These are phyloP conservation scores for Colletotrichum somersetense DNA, from an alignment of 2,329 filamentous ascomycete species.

Conservation along the genomic window DNA sequence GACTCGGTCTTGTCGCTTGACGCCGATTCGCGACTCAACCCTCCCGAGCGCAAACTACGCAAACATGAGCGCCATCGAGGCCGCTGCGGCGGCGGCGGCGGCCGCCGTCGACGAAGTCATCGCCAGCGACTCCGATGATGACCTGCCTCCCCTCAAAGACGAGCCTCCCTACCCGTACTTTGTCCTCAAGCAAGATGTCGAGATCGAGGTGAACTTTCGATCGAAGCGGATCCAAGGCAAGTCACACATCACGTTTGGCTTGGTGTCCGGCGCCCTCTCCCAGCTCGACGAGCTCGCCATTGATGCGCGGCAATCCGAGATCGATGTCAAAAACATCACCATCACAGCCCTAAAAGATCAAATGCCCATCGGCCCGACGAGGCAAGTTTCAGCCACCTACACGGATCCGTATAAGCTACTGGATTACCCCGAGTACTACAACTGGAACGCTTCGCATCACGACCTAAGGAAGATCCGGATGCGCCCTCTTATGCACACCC, in stretches of 20 bases:
- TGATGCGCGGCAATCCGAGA: conserved; percentile 72
- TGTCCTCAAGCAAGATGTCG: conserved; percentile 86
- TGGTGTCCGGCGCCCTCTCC: conserved; percentile 61
- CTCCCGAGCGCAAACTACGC: conserved; percentile 31
- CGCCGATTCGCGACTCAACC: conserved; percentile 22
- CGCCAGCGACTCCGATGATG: conserved; percentile 47
- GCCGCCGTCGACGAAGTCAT: conserved; percentile 35
- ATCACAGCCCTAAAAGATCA: conserved; percentile 57
- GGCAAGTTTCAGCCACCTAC: conserved; percentile 60
- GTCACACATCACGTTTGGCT: conserved; percentile 83
- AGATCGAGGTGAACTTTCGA: conserved; percentile 89
- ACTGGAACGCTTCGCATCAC: conserved; percentile 79
- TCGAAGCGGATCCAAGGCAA: conserved; percentile 80
- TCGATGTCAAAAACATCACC: conserved; percentile 66
- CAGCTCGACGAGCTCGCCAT: conserved; percentile 70
- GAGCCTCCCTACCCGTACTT: conserved; percentile 57
- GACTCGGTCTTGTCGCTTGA: conserved; percentile 18
- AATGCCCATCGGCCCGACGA: conserved; percentile 43
- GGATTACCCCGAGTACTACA: conserved; percentile 70
- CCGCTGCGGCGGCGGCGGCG: conserved; percentile 31
- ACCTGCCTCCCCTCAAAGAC: conserved; percentile 52
- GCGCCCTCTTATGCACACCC: conserved; percentile 64
- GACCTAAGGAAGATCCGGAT: conserved; percentile 78
- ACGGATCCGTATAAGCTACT: conserved; percentile 77
- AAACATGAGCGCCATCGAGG: conserved; percentile 38